Percentiles rank a stretch among this genome's conserved stretches.
Evolutionary conservation across 129 eudicot genomes (phyloP).

Genomic region (Daucus carota): DNA sequence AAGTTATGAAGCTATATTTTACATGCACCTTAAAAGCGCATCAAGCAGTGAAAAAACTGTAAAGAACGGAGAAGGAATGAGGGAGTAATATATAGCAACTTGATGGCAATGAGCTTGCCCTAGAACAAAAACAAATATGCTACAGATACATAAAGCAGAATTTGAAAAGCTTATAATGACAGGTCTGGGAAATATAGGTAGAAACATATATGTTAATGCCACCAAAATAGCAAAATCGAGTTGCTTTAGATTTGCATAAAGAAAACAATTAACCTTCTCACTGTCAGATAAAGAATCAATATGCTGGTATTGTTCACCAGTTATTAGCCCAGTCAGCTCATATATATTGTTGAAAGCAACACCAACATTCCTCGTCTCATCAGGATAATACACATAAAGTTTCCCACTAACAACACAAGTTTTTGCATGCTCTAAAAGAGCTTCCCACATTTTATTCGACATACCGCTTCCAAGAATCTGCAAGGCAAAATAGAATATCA

Average conservation of each 20-base stretch:
- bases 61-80: too few species aligned
- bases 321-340: conserved; percentile 78
- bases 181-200: neutral
- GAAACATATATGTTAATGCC: neutral
- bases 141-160: neutral
- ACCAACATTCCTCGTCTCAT: conserved; percentile 61
- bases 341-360: conserved; percentile 78
- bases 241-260: neutral
- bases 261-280: conserved; percentile 49
- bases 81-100: neutral
- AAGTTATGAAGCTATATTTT: too few species aligned
- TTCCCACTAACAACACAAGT: conserved; percentile 80
- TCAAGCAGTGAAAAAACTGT: too few species aligned
- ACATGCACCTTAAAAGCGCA: too few species aligned
- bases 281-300: conserved; percentile 74
- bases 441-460: conserved; percentile 98
- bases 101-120: neutral
- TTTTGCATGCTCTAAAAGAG: conserved; percentile 78
- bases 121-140: neutral
- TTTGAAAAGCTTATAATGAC: neutral
- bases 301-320: conserved; percentile 55
- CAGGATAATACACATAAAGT: conserved; percentile 68
- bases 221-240: neutral
- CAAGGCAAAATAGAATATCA: conserved; percentile 5
- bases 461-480: conserved; percentile 95